Evolutionary conservation across 192 early-diverging fungal genomes (phyloP), one percentile per base, ranked within the genome.

Genomic region (Cladochytrium replicatum): DNA sequence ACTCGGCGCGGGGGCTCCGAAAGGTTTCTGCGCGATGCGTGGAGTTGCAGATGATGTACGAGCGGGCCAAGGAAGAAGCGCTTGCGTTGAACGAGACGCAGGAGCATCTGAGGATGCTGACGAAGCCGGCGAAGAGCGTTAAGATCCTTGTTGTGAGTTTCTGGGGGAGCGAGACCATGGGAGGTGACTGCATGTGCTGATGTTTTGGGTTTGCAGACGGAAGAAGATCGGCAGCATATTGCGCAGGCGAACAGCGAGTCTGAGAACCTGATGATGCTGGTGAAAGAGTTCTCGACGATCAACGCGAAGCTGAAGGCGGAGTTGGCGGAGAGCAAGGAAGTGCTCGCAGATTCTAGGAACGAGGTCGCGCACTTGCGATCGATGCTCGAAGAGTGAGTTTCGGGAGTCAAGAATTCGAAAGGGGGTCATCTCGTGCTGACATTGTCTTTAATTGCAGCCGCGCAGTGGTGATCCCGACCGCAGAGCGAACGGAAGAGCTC

Each of bases 301-400:
- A 46, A 46, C 25, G 30, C 9, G 5, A 46, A 46, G 25, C 25
- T 46, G 5, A 46, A 46, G 27, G 24, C 23, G 5, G 45, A 46
- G 27, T 29, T 46, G 45, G 45, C 45, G 5, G 45, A 46, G 30
- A 9, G 26, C 8, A 19, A 29, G 23, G 45, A 46, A 25, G 5
- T 28, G 26, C n/a, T n/a, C 5, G 25, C n/a, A n/a, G n/a, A n/a
- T n/a, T n/a, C n/a, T n/a, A n/a, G n/a, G n/a, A n/a, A n/a, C n/a
- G n/a, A n/a, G n/a, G n/a, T n/a, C n/a, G n/a, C n/a, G n/a, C n/a
- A n/a, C n/a, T n/a, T n/a, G n/a, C n/a, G n/a, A n/a, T n/a, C n/a
- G n/a, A n/a, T n/a, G n/a, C n/a, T n/a, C n/a, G n/a, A n/a, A n/a
- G n/a, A n/a, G n/a, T n/a, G n/a, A n/a, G n/a, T n/a, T n/a, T n/a